A percentile compares a stretch with the other conserved stretches of the same genome.
phyloP scores from a whole-genome alignment of 2,329 filamentous ascomycete genomes.

The Bipolaris victoriae region DNA sequence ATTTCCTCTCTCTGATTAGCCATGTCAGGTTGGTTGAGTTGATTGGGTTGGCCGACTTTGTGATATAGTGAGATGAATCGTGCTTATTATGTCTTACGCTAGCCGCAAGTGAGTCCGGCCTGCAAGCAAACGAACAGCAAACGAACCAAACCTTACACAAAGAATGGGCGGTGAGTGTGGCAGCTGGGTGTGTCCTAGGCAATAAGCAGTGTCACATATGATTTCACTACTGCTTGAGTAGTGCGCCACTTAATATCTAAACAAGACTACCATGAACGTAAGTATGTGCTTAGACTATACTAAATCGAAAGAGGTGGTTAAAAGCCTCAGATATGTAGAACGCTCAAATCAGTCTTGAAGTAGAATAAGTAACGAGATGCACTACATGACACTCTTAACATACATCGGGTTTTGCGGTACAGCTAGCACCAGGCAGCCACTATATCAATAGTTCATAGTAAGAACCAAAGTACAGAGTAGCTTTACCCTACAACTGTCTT shows the following conservation, averaged over 20 bases:
- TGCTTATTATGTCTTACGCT: neutral
- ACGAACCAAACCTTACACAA: neutral
- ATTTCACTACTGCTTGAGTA: too few species aligned
- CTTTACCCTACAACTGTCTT: neutral
- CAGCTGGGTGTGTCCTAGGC: neutral
- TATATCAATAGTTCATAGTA: too few species aligned
- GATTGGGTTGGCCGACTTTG: neutral
- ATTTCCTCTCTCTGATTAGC: neutral
- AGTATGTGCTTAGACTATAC: too few species aligned
- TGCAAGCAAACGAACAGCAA: neutral
- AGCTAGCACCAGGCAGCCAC: neutral
- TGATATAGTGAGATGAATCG: neutral
- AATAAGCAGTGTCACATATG: too few species aligned
- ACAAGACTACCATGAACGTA: too few species aligned
- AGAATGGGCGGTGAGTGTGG: neutral
- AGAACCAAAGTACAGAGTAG: neutral
- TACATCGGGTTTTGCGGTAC: neutral
- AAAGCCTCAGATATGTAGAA: too few species aligned
- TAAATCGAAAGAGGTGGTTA: too few species aligned
- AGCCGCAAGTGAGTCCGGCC: neutral
- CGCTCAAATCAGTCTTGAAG: neutral
- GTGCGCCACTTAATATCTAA: too few species aligned
- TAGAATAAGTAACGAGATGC: neutral
- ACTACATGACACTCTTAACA: too few species aligned
- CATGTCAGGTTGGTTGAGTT: constrained; percentile 4